Base-by-base conservation (phyloP, 2,329 filamentous ascomycete species). In the Fusarium nanum region DNA sequence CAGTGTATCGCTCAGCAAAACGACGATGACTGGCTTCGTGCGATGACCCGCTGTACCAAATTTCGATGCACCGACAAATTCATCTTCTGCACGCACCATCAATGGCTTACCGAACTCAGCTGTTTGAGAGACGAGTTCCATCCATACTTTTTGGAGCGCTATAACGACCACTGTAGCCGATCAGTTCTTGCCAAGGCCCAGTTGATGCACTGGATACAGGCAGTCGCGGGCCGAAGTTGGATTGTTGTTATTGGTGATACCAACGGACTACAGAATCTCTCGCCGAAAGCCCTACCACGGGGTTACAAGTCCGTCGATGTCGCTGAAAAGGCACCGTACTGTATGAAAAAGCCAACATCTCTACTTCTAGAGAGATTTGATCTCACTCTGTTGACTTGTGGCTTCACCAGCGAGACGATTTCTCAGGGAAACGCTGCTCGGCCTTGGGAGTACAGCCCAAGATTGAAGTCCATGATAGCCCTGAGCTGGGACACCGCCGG, bases 1-100 rank as follows among this genome's bases (percentile, higher is more conserved):
- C 69, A 72, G 25, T 71, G 65, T 18, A 58, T 72, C 27, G 45
- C 55, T 2, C 64, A 72, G 13, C 68, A 71, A 13, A 57, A 71
- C 22, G 53, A 46, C 7, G 30, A 47, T 1, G 18, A 30, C 20
- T 71, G 68, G 68, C 22, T 71, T 4, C 42, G n/a, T 18, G 18
- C 50, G 13, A 71, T 71, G 68, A 67, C 57, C 5, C 47, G 28
- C 28, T 71, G 68, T 12, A 71, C 68, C 25, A 20, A 16, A 9
- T 42, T 53, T 27, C 57, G 60, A 20, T 71, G 68, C 41, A 71
- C 60, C 11, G 55, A 69, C 10, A 7, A 67, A 2, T 69, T 71
- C 18, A 41, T 49, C 20, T 52, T 71, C 25, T 71, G 68, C 5
- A 71, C 64, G 12, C 64, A 69, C 11, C 44, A 37, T 2, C 60